Evolutionary conservation across 2,329 filamentous ascomycete species (phyloP).

Genomic region (Talaromyces sp.): DNA sequence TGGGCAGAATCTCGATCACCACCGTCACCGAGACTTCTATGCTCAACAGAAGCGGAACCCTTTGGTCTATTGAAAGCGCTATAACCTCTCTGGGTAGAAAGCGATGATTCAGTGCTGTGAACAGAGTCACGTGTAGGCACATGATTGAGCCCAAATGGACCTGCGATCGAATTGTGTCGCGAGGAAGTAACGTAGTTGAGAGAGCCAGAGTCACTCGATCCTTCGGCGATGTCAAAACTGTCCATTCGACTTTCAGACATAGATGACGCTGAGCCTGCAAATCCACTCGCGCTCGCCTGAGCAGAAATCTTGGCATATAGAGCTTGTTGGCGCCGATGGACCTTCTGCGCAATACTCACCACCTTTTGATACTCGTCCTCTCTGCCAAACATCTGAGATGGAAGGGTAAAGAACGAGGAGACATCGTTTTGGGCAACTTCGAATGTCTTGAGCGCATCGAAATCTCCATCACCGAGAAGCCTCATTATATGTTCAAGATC

Average conservation of each 20-base stretch:
- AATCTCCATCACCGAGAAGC: constrained; percentile 71
- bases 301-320: constrained; percentile 30
- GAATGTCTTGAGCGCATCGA: constrained; percentile 66
- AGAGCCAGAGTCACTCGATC: constrained; percentile 54
- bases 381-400: constrained; percentile 75
- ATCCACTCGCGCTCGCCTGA: constrained; percentile 36
- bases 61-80: constrained; percentile 28
- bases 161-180: constrained; percentile 37
- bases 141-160: constrained; percentile 28
- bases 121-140: constrained; percentile 35
- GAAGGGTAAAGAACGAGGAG: constrained; percentile 87
- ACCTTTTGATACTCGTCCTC: constrained; percentile 67
- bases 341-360: constrained; percentile 70
- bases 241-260: constrained; percentile 51
- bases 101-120: constrained; percentile 33
- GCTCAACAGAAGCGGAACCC: constrained; percentile 32
- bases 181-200: constrained; percentile 35
- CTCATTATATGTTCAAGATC: constrained; percentile 73
- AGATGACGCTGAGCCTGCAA: constrained; percentile 53
- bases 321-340: constrained; percentile 61
- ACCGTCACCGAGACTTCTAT: constrained; percentile 31
- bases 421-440: constrained; percentile 78
- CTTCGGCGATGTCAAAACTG: constrained; percentile 48
- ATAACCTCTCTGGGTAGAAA: constrained; percentile 32
- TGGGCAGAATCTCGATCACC: constrained; percentile 38